Evolutionary conservation across 768 basidiomycete genomes (phyloP), one percentile per base, ranked within the genome.

Genomic region (Lactifluus subvellereus): DNA sequence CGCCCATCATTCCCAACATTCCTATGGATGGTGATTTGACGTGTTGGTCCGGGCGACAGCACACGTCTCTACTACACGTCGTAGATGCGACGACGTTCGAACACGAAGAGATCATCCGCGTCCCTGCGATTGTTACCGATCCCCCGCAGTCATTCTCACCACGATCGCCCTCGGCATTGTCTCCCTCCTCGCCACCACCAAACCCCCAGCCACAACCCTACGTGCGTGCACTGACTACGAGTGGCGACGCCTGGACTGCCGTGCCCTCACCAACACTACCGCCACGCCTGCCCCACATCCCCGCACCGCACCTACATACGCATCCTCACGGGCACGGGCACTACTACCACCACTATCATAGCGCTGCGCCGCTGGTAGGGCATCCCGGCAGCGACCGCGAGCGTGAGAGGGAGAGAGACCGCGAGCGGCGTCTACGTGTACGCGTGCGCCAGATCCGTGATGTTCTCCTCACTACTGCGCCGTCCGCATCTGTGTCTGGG

Each of bases 71-170:
- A 42, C 72, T 96, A 8, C 94, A 97, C 69, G 78, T 95, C 60
- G 77, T 96, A 54, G 94, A 97, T 70, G 91, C 93, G 4, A 80
- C 85, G 50, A 94, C 91, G 0, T 95, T 95, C 68, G 86, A 92
- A 70, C 82, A 81, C 6, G 86, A 89, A 65, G 85, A 90, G 63
- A 79, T 87, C 18, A 72, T 91, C 20, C 82, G 78, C 57, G 79
- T 88, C 50, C 86, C 86, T 4, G 74, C 74, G 30, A 72, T 77
- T 56, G 71, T 66, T 63, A 65, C 56, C 9, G 66, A 66, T 45
- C 57, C 57, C 33, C 69, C 49, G 35, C 67, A 55, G 53, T 67
- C 55, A 42, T 60, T 54, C 55, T 64, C 66, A 45, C 62, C 54
- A 22, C 54, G 38, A 57, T 61, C 60, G 51, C 54, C 66, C 6